A percentile compares a stretch with the other conserved stretches of the same genome.
These are phyloP conservation scores for Onygenales sp. DNA, from an alignment of 2,329 filamentous ascomycete genomes.

Conservation along the genomic window DNA sequence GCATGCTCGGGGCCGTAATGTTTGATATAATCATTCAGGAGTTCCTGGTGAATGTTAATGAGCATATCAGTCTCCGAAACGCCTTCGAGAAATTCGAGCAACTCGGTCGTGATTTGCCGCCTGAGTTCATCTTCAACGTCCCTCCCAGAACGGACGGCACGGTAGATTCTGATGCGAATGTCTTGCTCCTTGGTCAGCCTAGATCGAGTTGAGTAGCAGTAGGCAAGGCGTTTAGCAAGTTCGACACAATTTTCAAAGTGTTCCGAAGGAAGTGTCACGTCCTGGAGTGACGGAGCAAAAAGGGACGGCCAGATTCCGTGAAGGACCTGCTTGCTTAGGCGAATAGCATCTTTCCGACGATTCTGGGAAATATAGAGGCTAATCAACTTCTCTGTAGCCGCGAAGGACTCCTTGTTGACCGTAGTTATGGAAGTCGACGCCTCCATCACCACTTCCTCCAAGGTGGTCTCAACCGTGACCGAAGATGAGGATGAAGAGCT, in stretches of 20 bases:
- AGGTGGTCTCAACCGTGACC: conserved; percentile 31
- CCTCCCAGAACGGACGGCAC: conserved; percentile 20
- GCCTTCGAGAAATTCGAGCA: conserved; percentile 22
- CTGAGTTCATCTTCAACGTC: conserved; percentile 23
- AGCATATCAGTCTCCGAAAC: conserved; percentile 24
- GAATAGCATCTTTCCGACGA: conserved; percentile 39
- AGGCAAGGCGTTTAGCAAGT: conserved; percentile 37
- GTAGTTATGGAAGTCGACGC: conserved; percentile 22
- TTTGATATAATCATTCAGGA: conserved; percentile 28
- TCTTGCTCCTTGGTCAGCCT: conserved; percentile 28
- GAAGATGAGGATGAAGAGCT: conserved; percentile 22
- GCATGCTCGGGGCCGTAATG: conserved; percentile 26
- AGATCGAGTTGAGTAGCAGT: conserved; percentile 35
- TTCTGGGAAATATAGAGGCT: conserved; percentile 36
- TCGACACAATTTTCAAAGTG: conserved; percentile 38
- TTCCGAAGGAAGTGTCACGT: conserved; percentile 34
- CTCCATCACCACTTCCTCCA: conserved; percentile 37
- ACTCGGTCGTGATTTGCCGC: conserved; percentile 18
- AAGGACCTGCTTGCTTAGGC: conserved; percentile 37
- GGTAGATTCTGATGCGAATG: conserved; percentile 27
- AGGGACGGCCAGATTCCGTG: conserved; percentile 39
- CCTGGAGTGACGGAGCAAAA: conserved; percentile 34
- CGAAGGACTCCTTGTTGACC: conserved; percentile 23
- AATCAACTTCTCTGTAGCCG: conserved; percentile 31
- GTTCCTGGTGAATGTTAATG: conserved; percentile 30